Evolutionary conservation across 768 basidiomycete genomes (phyloP).

Genomic region (Pleurotus sapidus): DNA sequence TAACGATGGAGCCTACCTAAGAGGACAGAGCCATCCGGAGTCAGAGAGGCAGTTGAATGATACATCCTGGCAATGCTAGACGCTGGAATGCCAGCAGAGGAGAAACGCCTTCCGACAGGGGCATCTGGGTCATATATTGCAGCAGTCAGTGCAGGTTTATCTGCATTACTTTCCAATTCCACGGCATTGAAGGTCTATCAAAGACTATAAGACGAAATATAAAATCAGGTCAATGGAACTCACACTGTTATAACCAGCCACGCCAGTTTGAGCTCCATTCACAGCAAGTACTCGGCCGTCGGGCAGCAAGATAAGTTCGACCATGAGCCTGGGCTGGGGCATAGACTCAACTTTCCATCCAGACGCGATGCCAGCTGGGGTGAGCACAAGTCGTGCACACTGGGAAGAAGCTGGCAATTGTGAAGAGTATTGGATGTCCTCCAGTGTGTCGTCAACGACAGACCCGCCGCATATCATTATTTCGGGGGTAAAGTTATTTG

Average conservation of each 20-base stretch:
- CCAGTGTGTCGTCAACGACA: slow-evolving; percentile 26
- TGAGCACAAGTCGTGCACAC: slow-evolving; percentile 39
- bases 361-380: slow-evolving; percentile 34
- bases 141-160: slow-evolving; percentile 30
- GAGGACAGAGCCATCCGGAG: slow-evolving; percentile 28
- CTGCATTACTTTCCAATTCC: slow-evolving; percentile 33
- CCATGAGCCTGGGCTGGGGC: slow-evolving; percentile 35
- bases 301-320: slow-evolving; percentile 33
- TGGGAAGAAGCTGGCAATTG: slow-evolving; percentile 39
- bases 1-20: slow-evolving; percentile 13
- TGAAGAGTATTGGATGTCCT: slow-evolving; percentile 26
- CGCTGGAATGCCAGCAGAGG: slow-evolving; percentile 24
- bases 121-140: slow-evolving; percentile 28
- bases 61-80: slow-evolving; percentile 29
- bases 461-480: slow-evolving; percentile 47
- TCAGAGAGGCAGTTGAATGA: slow-evolving; percentile 29
- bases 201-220: background rate
- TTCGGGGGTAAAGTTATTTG: slow-evolving; percentile 38
- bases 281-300: slow-evolving; percentile 39
- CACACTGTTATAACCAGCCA: slow-evolving; percentile 34
- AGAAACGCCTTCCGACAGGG: slow-evolving; percentile 25
- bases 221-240: background rate
- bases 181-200: slow-evolving; percentile 17
- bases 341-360: slow-evolving; percentile 46
- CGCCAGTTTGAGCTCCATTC: slow-evolving; percentile 40